Evolutionary conservation across 306 rosid genomes (phyloP).

Genomic region (Prosopis cineraria): DNA sequence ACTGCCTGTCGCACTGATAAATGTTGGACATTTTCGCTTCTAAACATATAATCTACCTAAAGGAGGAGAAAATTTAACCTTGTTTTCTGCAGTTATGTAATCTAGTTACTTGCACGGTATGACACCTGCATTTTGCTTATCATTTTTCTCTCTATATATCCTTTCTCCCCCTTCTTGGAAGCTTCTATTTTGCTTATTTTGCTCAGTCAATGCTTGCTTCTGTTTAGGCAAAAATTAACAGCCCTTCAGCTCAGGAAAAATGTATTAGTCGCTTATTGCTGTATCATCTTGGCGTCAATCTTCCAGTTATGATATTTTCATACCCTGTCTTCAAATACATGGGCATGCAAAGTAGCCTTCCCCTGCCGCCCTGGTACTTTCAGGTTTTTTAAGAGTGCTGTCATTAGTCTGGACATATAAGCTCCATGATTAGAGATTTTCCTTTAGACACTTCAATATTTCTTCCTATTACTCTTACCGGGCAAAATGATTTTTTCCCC

Average conservation of each 20-base stretch:
- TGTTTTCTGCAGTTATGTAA: conserved; percentile 7
- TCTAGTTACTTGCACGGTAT: conserved; percentile 1
- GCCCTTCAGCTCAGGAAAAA: conserved; percentile 89
- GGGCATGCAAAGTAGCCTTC: conserved; percentile 94
- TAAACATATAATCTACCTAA: background rate
- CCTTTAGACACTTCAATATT: background rate
- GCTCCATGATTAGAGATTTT: conserved; percentile 10
- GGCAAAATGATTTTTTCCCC: conserved; percentile 41
- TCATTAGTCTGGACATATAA: conserved; percentile 29
- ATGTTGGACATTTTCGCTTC: background rate
- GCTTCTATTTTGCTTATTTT: background rate
- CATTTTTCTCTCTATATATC: background rate
- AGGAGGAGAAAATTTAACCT: background rate
- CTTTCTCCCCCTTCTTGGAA: background rate
- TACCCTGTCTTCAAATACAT: conserved; percentile 85
- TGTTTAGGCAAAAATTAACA: conserved; percentile 78
- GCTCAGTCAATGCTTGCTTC: conserved; percentile 28
- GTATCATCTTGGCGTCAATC: conserved; percentile 91
- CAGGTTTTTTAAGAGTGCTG: conserved; percentile 63
- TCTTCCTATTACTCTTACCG: conserved; percentile 19
- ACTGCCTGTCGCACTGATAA: background rate
- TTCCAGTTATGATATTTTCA: conserved; percentile 81
- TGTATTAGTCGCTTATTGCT: conserved; percentile 79
- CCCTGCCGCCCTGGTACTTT: conserved; percentile 97
- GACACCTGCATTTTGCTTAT: background rate